A percentile compares a stretch with the other conserved stretches of the same genome.
Evolutionary conservation across 179 eudicot genomes (phyloP).

Genomic region (Nepenthes alata): DNA sequence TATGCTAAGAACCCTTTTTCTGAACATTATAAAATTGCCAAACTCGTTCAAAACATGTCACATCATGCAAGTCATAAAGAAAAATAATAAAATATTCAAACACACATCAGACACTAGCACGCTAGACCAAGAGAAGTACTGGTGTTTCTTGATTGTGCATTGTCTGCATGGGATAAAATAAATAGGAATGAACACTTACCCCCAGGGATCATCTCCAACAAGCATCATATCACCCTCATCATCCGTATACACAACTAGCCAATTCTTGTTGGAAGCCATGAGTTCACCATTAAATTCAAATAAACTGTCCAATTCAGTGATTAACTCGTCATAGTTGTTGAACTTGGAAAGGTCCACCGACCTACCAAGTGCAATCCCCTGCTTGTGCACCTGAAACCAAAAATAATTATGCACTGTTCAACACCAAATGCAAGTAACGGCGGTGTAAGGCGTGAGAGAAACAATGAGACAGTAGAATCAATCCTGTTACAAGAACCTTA

Average conservation of each 20-base stretch:
- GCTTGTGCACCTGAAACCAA: slow-evolving; percentile 73
- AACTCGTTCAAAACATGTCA: no score
- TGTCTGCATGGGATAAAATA: no score
- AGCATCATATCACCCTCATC: slow-evolving; percentile 99
- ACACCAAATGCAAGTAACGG: no score
- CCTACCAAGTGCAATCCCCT: slow-evolving; percentile 89
- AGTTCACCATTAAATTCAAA: slow-evolving; percentile 83
- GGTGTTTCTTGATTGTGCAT: no score
- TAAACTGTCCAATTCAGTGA: slow-evolving; percentile 65
- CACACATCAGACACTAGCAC: no score
- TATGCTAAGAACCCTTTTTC: no score
- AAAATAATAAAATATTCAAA: no score
- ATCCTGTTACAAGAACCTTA: slow-evolving; percentile 33
- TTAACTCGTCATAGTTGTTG: slow-evolving; percentile 53
- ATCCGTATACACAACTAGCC: slow-evolving; percentile 83
- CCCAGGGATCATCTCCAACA: slow-evolving; percentile 99
- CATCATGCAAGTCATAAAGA: no score
- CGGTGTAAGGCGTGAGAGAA: background rate
- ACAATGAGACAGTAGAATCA: background rate
- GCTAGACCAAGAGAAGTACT: no score
- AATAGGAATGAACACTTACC: slow-evolving; percentile 32
- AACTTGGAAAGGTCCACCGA: slow-evolving; percentile 92
- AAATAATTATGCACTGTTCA: background rate
- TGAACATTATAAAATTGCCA: no score
- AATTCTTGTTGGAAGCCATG: slow-evolving; percentile 44